Percentiles rank a stretch among this genome's conserved stretches.
Evolutionary conservation across 805 yeast genomes (phyloP).

Genomic region (Kazachstania bromeliacearum): DNA sequence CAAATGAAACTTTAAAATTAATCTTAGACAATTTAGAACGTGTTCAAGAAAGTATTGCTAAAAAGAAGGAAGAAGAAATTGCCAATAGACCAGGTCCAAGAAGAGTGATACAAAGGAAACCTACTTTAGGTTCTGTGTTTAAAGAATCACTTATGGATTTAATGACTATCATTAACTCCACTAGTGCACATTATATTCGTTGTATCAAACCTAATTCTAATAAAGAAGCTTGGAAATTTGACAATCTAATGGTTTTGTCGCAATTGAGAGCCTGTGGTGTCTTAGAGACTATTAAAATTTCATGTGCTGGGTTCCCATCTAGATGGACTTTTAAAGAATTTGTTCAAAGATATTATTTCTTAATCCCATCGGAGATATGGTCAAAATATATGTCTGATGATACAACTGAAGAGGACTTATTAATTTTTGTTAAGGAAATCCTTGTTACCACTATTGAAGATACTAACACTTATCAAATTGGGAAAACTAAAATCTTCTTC

Average conservation of each 20-base stretch:
- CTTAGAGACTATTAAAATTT: conserved; percentile 86
- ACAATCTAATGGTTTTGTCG: conserved; percentile 90
- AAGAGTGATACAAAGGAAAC: conserved; percentile 56
- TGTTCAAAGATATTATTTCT: conserved; percentile 77
- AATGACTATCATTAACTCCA: conserved; percentile 86
- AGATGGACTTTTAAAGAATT: conserved; percentile 93
- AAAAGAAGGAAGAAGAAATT: conserved; percentile 29
- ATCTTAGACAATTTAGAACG: conserved; percentile 59
- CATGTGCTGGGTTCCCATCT: conserved; percentile 97
- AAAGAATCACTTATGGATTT: conserved; percentile 85
- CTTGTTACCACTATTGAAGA: conserved; percentile 52
- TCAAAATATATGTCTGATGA: conserved; percentile 41
- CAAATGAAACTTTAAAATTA: conserved; percentile 53
- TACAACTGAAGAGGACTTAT: conserved; percentile 43
- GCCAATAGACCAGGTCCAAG: conserved; percentile 33
- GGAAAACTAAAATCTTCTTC: conserved; percentile 88
- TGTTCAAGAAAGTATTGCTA: conserved; percentile 30
- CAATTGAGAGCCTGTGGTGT: conserved; percentile 98
- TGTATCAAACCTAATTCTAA: conserved; percentile 95
- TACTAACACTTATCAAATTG: conserved; percentile 69
- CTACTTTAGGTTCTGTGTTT: conserved; percentile 91
- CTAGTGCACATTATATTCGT: conserved; percentile 93
- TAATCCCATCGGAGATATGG: conserved; percentile 65
- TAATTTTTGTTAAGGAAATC: conserved; percentile 55
- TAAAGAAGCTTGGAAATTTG: conserved; percentile 92